Percentiles rank a stretch among this genome's conserved stretches.
Conservation (phyloP, 2,329 filamentous ascomycete genomes). For the Diaporthe humulicola region DNA sequence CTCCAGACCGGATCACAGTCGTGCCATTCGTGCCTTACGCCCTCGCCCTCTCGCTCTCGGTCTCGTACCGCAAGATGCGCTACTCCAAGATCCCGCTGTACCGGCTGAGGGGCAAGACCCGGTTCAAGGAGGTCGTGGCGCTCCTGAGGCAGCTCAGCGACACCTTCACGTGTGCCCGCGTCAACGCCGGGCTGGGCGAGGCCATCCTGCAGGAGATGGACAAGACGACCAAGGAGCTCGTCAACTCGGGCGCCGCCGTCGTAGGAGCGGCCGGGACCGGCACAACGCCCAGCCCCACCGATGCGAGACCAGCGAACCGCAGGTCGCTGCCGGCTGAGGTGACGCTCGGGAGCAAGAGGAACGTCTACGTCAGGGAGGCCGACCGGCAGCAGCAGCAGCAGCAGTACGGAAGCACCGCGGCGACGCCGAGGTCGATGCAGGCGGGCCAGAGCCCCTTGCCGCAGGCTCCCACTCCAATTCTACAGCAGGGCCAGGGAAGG, state of each 20-base stretch:
- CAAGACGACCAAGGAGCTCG: constrained; percentile 61
- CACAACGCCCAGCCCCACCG: background rate
- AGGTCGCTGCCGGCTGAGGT: constrained; percentile 40
- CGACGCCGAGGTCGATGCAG: background rate
- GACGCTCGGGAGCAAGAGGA: background rate
- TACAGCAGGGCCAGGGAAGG: background rate
- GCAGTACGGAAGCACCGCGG: background rate
- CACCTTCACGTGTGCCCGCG: constrained; percentile 69
- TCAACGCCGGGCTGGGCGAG: constrained; percentile 68
- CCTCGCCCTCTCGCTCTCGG: constrained; percentile 71
- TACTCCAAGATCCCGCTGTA: constrained; percentile 72
- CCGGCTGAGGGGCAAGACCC: constrained; percentile 64
- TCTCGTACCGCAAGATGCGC: constrained; percentile 74
- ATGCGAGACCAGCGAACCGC: constrained; percentile 33
- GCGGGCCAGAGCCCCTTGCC: background rate
- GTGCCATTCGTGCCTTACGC: constrained; percentile 74
- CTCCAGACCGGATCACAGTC: constrained; percentile 56
- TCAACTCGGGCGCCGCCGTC: constrained; percentile 40
- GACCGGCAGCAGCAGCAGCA: constrained; percentile 6
- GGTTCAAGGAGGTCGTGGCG: constrained; percentile 68
- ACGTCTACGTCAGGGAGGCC: background rate
- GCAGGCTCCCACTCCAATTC: background rate
- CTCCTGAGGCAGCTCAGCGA: constrained; percentile 66
- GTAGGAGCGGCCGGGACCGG: constrained; percentile 36
- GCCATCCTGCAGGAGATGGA: constrained; percentile 69